Evolutionary conservation across 768 basidiomycete genomes (phyloP), one percentile per base, ranked within the genome.

Genomic region (Plicaturopsis crispa): DNA sequence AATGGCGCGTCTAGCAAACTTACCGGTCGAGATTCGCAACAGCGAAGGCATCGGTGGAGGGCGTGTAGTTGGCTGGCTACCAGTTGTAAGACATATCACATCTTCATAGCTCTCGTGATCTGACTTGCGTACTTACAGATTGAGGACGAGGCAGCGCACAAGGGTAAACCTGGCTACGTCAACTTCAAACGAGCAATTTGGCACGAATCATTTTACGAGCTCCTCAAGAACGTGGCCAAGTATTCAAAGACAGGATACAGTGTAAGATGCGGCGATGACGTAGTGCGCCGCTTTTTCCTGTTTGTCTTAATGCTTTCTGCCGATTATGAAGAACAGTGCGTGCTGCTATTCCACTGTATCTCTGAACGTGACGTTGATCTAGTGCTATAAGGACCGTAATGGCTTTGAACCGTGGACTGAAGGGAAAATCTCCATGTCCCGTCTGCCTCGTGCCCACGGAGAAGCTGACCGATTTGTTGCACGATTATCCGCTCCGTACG

Each of bases 261-360:
- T 13, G 35, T 48, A 17, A n/a, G 39, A 8, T 66, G 57, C 41
- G 56, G 55, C 6, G 52, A 65, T 44, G 46, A 47, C 3, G 42
- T 62, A 10, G 2, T 18, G 2, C 55, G 50, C 0, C 44, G 28
- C 10, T 30, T 72, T 0, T 70, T 54, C 21, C 66, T 65, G 1
- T 19, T 62, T 5, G 49, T 72, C 14, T 22, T 66, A 0, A 65
- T 69, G 3, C 44, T 68, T 1, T 63, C 59, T 5, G 57, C 60
- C 4, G 66, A 72, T 37, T 72, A 67, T 37, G 60, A 72, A 42
- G 68, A 73, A 53, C 61, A 64, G 70, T 72, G 55, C 18, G 62
- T 53, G 36, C 34, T 34, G 8, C 46, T n/a, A 22, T 43, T 31
- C 23, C 17, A 19, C 23, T 14, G 30, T n/a, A 20, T 43, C 36